These are phyloP conservation scores for Diddensiella santjacobensis DNA, from an alignment of 805 yeast species.

Conservation along the genomic window DNA sequence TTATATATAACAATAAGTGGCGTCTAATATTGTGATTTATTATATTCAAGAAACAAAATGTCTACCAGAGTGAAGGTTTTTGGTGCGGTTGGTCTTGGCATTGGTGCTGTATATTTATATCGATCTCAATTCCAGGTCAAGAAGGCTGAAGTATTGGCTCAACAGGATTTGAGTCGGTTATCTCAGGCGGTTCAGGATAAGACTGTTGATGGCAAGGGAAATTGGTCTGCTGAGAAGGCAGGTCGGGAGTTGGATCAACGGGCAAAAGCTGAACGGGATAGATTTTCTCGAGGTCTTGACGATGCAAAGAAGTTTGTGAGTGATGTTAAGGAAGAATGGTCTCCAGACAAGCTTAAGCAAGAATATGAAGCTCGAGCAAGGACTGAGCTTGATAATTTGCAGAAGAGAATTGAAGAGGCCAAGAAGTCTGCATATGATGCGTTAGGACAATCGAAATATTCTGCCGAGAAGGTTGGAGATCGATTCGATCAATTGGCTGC, in stretches of 20 bases:
- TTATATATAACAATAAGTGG: no score
- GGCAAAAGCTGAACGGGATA: not conserved
- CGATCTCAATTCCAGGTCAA: slow-evolving; percentile 17
- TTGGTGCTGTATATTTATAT: slow-evolving; percentile 23
- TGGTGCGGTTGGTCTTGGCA: slow-evolving; percentile 20
- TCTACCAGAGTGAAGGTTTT: slow-evolving; percentile 18
- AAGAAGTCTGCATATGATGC: slow-evolving; percentile 10
- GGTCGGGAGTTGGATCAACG: slow-evolving; percentile 18
- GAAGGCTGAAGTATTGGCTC: slow-evolving; percentile 20
- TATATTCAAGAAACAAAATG: slow-evolving; percentile 5
- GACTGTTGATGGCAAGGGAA: slow-evolving; percentile 1
- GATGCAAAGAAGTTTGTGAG: slow-evolving; percentile 6
- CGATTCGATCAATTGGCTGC: slow-evolving; percentile 8
- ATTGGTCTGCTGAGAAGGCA: slow-evolving; percentile 12
- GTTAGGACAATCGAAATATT: slow-evolving; percentile 5
- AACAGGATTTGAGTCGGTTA: slow-evolving; percentile 20
- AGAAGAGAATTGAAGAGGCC: slow-evolving; percentile 13
- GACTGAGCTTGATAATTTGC: slow-evolving; percentile 11
- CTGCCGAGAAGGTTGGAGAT: slow-evolving; percentile 11
- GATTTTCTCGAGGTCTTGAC: not conserved
- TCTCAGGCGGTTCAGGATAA: slow-evolving; percentile 13
- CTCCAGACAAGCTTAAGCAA: slow-evolving; percentile 6
- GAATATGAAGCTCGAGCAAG: slow-evolving; percentile 11
- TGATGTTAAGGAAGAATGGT: slow-evolving; percentile 7
- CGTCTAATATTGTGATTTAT: no score